Evolutionary conservation across 495 filamentous ascomycete species (phyloP), one percentile per base, ranked within the genome.

Genomic region (Poronia punctata): DNA sequence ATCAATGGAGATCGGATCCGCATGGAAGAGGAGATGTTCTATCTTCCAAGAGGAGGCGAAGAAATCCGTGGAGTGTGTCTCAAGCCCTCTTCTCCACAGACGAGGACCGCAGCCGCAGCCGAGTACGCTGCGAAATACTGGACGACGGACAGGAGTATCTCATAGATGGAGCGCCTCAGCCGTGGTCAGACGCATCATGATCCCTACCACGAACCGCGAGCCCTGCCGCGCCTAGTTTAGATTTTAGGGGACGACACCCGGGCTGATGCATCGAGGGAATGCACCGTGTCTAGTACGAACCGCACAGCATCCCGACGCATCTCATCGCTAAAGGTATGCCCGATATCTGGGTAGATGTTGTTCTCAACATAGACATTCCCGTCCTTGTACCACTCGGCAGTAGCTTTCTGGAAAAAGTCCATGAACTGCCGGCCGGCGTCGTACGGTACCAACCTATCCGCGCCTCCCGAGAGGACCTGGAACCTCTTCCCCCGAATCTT

Each of bases 401-500:
- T 53, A 0, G 78, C 79, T 23, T 71, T 59, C 58, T 84, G 83
- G 37, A 96, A 66, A 62, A 80, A 86, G 6, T 60, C 55, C 33
- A 95, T 44, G 56, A 96, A 93, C 0, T 73, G 70, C 52, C 82
- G 75, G 2, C 72, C 68, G 11, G 77, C 78, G 16, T 66, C 65
- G 59, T 87, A 86, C 5, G 92, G 90, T 14, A 98, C 90, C 33
- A 97, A 60, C 53, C 85, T 88, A 57, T 98, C 92, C 12, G 66
- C 66, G 0, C 68, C 82, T 0, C 90, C 92, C 9, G 80, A 80
- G 43, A 93, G 64, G 44, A 84, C 77, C 37, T 96, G 61, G 42
- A 96, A 79, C 39, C 68, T 78, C 61, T 96, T 98, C 0, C 80
- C 79, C 1, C 62, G 65, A 29, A 96, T 49, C 8, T 68, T 65